phyloP scores from a whole-genome alignment of 805 yeast species.

The Ogataea methylovora region DNA sequence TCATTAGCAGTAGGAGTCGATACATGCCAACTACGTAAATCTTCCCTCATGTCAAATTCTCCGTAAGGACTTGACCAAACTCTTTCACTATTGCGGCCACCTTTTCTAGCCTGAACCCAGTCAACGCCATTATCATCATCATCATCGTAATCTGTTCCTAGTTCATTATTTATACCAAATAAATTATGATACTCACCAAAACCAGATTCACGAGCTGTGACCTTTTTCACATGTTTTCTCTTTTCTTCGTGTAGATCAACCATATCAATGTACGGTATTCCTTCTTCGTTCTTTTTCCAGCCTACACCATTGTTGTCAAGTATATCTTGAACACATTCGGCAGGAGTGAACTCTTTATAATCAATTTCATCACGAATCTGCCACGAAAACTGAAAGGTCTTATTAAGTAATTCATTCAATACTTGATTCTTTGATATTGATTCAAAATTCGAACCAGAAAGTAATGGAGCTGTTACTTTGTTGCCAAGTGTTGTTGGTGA shows the following conservation, averaged over 20 bases:
- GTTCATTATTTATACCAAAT: background rate
- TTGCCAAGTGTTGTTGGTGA: background rate
- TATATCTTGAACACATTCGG: constrained; percentile 68
- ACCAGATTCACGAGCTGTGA: background rate
- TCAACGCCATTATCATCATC: background rate
- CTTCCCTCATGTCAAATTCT: constrained; percentile 26
- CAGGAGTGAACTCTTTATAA: constrained; percentile 49
- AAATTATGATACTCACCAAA: background rate
- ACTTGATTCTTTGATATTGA: constrained; percentile 1
- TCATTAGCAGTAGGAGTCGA: no score
- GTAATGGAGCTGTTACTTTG: background rate
- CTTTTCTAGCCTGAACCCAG: background rate
- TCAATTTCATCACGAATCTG: constrained; percentile 12
- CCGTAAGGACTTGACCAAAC: constrained; percentile 14
- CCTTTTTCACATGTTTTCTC: background rate
- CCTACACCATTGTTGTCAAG: constrained; percentile 60
- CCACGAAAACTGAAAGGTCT: constrained; percentile 25
- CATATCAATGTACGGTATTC: constrained; percentile 31
- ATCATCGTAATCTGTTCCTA: constrained; percentile 2
- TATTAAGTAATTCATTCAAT: constrained; percentile 18
- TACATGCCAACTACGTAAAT: constrained; percentile 35
- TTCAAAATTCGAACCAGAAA: background rate
- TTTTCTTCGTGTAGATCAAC: background rate
- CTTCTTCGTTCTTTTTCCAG: constrained; percentile 46
- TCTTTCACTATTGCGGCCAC: background rate